phyloP scores from a whole-genome alignment of 2,329 filamentous ascomycete species.

The Fusarium oligoseptatum region DNA sequence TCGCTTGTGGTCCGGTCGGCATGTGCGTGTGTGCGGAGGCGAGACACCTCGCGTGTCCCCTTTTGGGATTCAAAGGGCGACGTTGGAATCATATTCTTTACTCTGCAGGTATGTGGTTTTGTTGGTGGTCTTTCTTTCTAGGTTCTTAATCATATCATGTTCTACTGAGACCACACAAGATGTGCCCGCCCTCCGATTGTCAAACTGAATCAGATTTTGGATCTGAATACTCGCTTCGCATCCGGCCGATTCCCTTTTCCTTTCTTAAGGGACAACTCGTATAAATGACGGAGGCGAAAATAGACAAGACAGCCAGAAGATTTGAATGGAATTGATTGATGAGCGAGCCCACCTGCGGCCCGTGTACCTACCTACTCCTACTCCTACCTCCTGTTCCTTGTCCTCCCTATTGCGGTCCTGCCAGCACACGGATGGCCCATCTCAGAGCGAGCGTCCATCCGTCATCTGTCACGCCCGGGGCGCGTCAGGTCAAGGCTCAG shows the following conservation, averaged over 20 bases:
- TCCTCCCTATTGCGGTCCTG: slow-evolving; percentile 12
- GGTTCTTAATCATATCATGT: background rate
- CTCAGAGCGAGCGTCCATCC: background rate
- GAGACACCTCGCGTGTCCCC: slow-evolving; percentile 16
- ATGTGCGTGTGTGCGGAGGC: slow-evolving; percentile 32
- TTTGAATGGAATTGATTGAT: slow-evolving; percentile 21
- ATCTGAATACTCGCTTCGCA: background rate
- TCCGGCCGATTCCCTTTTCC: background rate
- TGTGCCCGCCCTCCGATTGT: background rate
- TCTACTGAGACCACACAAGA: background rate
- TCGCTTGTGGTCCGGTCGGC: slow-evolving; percentile 25
- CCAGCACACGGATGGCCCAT: slow-evolving; percentile 21
- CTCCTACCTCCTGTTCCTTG: background rate
- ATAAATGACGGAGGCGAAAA: slow-evolving; percentile 18
- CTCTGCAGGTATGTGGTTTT: background rate
- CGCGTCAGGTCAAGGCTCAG: slow-evolving; percentile 7
- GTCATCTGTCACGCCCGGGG: slow-evolving; percentile 2
- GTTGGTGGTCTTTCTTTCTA: background rate
- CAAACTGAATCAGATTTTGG: slow-evolving; percentile 6
- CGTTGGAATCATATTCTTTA: slow-evolving; percentile 10
- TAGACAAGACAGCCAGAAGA: slow-evolving; percentile 9
- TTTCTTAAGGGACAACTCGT: slow-evolving; percentile 15
- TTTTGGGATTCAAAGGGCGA: slow-evolving; percentile 13
- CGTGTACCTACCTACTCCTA: slow-evolving; percentile 30
- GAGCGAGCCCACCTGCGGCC: slow-evolving; percentile 32